These are phyloP conservation scores for Bruguiera hainesii DNA, from an alignment of 441 rosid genomes.

Conservation along the genomic window DNA sequence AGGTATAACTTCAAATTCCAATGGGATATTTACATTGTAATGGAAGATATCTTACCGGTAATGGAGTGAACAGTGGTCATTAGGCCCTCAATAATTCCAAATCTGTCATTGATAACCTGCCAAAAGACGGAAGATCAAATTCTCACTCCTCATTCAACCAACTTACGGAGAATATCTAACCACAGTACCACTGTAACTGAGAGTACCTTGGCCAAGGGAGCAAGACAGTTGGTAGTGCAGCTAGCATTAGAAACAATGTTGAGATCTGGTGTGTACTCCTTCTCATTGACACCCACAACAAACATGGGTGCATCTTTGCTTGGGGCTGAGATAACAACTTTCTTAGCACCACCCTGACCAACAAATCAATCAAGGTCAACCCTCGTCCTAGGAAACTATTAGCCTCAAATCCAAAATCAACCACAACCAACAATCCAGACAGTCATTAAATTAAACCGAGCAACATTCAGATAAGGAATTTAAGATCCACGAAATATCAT, in stretches of 20 bases:
- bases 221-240: conserved; percentile 77
- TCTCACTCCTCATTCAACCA: not conserved
- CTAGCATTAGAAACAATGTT: conserved; percentile 71
- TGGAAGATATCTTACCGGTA: conserved; percentile 39
- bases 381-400: no score
- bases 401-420: no score
- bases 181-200: not conserved
- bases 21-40: not conserved
- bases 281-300: conserved; percentile 76
- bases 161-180: not conserved
- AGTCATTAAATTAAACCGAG: no score
- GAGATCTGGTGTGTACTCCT: conserved; percentile 74
- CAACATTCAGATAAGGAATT: no score
- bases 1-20: not conserved
- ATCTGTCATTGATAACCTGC: conserved; percentile 68
- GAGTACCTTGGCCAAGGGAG: conserved; percentile 68
- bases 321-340: conserved; percentile 66
- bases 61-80: conserved; percentile 84
- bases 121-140: not conserved
- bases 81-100: conserved; percentile 84
- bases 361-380: not conserved
- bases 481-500: no score
- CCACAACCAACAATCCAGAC: no score
- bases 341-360: conserved; percentile 83
- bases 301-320: conserved; percentile 94